Evolutionary conservation across 73 alveolate species (phyloP).

Genomic region (Tetrahymena malaccensis): DNA sequence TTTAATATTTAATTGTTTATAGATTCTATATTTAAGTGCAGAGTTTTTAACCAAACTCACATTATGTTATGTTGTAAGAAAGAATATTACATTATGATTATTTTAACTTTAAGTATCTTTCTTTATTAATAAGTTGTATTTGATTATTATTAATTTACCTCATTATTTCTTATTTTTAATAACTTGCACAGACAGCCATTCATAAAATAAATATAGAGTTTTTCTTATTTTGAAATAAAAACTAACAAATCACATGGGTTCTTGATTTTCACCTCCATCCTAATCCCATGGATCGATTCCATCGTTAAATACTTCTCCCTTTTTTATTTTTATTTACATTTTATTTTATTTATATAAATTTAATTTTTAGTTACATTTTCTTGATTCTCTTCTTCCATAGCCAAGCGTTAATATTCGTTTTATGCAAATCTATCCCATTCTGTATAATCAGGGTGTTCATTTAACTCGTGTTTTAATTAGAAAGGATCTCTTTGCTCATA

Average conservation of each 20-base stretch:
- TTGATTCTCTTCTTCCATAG: constrained; percentile 96
- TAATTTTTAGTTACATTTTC: constrained; percentile 37
- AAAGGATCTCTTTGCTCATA: constrained; percentile 77
- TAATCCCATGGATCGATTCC: background rate
- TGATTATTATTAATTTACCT: too few species aligned
- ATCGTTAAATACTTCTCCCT: background rate
- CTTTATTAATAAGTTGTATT: too few species aligned
- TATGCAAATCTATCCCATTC: constrained; percentile 99
- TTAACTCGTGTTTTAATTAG: constrained; percentile 50
- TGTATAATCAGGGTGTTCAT: constrained; percentile 88
- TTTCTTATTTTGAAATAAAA: background rate
- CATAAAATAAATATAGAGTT: background rate
- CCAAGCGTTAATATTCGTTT: constrained; percentile 87
- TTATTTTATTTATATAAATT: background rate
- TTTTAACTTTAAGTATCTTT: too few species aligned
- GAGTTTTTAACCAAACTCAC: background rate
- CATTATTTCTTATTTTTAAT: background rate
- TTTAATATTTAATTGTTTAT: too few species aligned
- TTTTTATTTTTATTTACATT: background rate
- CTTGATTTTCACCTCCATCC: background rate
- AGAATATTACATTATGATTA: too few species aligned
- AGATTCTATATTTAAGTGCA: background rate
- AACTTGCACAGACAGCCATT: too few species aligned
- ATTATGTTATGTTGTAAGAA: background rate
- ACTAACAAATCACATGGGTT: background rate